Evolutionary conservation across 164 flowering plant genomes (phyloP).

Genomic region (Liriodendron chinense): DNA sequence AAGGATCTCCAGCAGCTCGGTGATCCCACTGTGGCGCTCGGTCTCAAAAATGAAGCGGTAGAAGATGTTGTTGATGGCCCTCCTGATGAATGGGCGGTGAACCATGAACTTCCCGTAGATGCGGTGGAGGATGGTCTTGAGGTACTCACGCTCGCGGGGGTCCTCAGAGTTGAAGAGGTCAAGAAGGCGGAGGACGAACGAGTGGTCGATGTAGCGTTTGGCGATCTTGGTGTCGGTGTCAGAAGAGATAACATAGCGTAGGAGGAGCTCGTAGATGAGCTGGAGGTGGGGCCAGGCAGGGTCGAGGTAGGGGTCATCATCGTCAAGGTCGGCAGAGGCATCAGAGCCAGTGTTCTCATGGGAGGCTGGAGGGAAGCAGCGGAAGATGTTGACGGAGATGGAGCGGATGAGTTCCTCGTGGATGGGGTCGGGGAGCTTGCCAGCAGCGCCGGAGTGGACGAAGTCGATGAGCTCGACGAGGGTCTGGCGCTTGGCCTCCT

Average conservation of each 20-base stretch:
- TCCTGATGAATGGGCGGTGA: slow-evolving; percentile 44
- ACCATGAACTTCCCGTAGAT: slow-evolving; percentile 48
- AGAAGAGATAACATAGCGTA: slow-evolving; percentile 34
- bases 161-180: slow-evolving; percentile 44
- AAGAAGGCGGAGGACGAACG: slow-evolving; percentile 37
- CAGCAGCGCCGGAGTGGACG: slow-evolving; percentile 41
- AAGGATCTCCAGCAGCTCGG: slow-evolving; percentile 42
- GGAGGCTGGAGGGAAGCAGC: slow-evolving; percentile 40
- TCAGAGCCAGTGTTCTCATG: slow-evolving; percentile 39
- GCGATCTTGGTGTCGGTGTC: slow-evolving; percentile 40
- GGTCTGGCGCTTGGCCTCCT: slow-evolving; percentile 45
- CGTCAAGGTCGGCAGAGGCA: slow-evolving; percentile 26
- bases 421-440: slow-evolving; percentile 32
- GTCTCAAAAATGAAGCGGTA: slow-evolving; percentile 44
- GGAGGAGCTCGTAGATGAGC: slow-evolving; percentile 36
- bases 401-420: slow-evolving; percentile 40
- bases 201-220: slow-evolving; percentile 38
- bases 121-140: slow-evolving; percentile 40
- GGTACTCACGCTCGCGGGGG: slow-evolving; percentile 41
- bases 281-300: slow-evolving; percentile 43
- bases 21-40: slow-evolving; percentile 40
- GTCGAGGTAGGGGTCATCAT: slow-evolving; percentile 39
- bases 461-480: slow-evolving; percentile 41
- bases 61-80: slow-evolving; percentile 37
- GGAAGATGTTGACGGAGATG: slow-evolving; percentile 38